Base-by-base conservation (phyloP, 768 basidiomycete species). In the Collybia nuda region DNA sequence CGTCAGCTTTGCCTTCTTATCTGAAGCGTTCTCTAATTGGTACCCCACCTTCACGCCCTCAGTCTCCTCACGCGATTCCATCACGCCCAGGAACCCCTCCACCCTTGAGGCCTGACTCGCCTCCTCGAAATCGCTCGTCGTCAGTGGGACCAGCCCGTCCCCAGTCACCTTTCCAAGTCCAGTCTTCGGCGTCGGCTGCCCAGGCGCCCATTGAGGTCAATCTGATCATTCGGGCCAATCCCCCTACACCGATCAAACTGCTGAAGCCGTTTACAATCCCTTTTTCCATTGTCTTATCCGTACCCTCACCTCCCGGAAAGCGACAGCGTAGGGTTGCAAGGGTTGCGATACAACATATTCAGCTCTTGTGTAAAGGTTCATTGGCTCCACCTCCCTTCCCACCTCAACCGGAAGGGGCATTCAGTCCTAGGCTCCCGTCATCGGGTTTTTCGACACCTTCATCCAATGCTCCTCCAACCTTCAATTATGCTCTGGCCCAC, bases 1-100 rank as follows among this genome's bases (percentile, higher is more conserved):
- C 75, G 1, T 85, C 88, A n/a, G 89, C 91, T 1, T 67, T 92
- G 18, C 91, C 90, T 0, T 75, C 81, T 6, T 81, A 93, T 65
- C 72, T 93, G n/a, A 90, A 90, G 59, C 81, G 84, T 18, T 66
- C 68, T 15, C 58, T 71, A 5, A 69, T 71, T 8, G 64, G 69
- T 1, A 47, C 67, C 0, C 63, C 71, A 11, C 75, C 80, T 14
- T 72, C 78, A 14, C 74, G 85, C 9, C 77, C 83, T 5, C 79
- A 75, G n/a, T 84, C 86, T 8, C 82, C 85, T 8, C 80, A 81
- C 47, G 68, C 74, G 0, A 67, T 69, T 28, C 69, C 69, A 40
- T 76, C 76, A 28, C 78, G 86, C 15, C 78, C 86, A 8, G 74
- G 61, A 29, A 85, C 85, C 1, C 86, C 86, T 6, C 76, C 82